Evolutionary conservation across 164 flowering plant genomes (phyloP), one percentile per base, ranked within the genome.

Genomic region (Magnolia sinica): DNA sequence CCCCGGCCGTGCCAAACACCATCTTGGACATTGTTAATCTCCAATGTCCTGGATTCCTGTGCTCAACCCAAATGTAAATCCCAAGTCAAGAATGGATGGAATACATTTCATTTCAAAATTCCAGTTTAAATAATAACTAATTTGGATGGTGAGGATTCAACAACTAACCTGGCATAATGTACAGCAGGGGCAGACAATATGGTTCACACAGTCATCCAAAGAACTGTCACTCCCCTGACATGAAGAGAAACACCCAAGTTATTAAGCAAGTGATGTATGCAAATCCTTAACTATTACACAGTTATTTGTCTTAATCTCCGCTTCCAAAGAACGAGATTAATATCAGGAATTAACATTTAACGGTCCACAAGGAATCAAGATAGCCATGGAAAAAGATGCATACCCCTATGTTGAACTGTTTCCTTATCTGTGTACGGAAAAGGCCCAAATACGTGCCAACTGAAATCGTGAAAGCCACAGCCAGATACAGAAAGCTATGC

Each of bases 1-100:
- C 98, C 97, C 31, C 97, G 87, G 24, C 98, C 98, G 72, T 90
- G 94, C 98, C 98, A 95, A 2, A 84, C 87, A 20, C 97, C 97
- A 78, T 88, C 94, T 77, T 87, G 95, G 68, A 95, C 95, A 79
- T 95, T 95, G 84, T 95, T 95, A 87, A 93, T 93, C 82, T 95
- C 97, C 89, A 93, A 79, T 11, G 98, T 95, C 83, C 97, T 87
- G 0, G 98, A 87, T 49, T 93, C 97, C 98, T 95, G 90, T 37
- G 45, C 72, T 69, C 77, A 73, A 72, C 52, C 66, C 8, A 58
- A 63, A 76, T 37, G 18, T 9, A 31, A 31, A 68, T 68, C 68
- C 61, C 45, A 37, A 37, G 29, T 37, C 7, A 37, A 37, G 45
- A 37, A 55, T 8, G 8, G 2, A 55, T 16, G 13, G 61, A 10